Percentiles rank a stretch among this genome's conserved stretches.
Evolutionary conservation across 1,139 yeast species (phyloP).

Genomic region (Yamadazyma dushanensis): DNA sequence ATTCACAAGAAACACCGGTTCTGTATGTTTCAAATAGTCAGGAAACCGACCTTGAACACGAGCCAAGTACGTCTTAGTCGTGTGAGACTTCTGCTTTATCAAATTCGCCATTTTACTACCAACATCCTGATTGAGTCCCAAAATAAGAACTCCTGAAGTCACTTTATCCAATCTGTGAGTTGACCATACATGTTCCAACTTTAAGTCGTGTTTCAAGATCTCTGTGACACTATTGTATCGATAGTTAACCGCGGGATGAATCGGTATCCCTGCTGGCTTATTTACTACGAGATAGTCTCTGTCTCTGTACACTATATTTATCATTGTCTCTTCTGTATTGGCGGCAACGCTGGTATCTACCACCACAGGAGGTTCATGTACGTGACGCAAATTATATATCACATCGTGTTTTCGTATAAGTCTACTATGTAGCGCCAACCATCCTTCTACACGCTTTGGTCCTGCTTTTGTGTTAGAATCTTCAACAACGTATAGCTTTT

Average conservation of each 20-base stretch:
- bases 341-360: constrained; percentile 20
- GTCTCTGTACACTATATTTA: constrained; percentile 49
- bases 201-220: constrained; percentile 44
- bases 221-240: constrained; percentile 62
- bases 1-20: constrained; percentile 41
- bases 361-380: constrained; percentile 62
- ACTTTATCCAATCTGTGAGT: constrained; percentile 72
- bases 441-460: constrained; percentile 21
- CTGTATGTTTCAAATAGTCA: constrained; percentile 20
- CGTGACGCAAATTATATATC: constrained; percentile 48
- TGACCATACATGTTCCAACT: constrained; percentile 44
- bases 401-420: constrained; percentile 49
- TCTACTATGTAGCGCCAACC: constrained; percentile 21
- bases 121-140: constrained; percentile 49
- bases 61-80: constrained; percentile 57
- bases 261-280: constrained; percentile 77
- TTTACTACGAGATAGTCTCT: constrained; percentile 57
- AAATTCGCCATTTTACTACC: constrained; percentile 48
- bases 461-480: constrained; percentile 28
- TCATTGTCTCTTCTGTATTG: constrained; percentile 12
- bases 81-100: constrained; percentile 28
- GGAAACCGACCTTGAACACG: constrained; percentile 65
- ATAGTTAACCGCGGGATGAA: constrained; percentile 76
- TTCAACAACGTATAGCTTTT: constrained; percentile 25
- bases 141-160: constrained; percentile 70